Conservation (phyloP, 306 rosid species). For the Leucaena leucocephala region DNA sequence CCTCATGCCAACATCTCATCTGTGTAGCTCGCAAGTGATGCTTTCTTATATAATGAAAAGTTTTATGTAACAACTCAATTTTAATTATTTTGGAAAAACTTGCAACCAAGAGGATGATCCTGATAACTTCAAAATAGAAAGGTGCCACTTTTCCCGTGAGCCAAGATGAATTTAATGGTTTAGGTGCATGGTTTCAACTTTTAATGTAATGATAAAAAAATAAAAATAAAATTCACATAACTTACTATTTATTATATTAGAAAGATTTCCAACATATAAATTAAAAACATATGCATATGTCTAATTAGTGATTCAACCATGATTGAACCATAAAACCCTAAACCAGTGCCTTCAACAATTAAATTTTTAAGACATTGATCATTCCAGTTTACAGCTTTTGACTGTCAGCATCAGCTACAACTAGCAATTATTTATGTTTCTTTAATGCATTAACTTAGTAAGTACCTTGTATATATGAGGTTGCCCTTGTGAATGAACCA, state of each 20-base stretch:
- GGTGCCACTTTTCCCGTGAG: not conserved
- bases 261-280: too few relatives aligned
- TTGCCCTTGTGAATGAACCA: conserved; percentile 76
- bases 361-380: too few relatives aligned
- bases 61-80: not conserved
- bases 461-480: conserved; percentile 66
- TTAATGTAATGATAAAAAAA: not conserved
- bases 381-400: not conserved
- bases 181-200: not conserved
- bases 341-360: not conserved
- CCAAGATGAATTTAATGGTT: not conserved
- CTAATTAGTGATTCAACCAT: not conserved
- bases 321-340: too few relatives aligned
- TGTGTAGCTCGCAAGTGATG: not conserved
- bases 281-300: too few relatives aligned
- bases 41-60: not conserved
- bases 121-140: not conserved
- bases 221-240: not conserved
- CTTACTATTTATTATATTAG: too few relatives aligned
- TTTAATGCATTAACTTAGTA: not conserved
- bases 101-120: not conserved
- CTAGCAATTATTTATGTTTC: not conserved
- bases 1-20: not conserved
- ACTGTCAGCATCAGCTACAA: not conserved
- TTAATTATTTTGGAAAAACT: not conserved